Evolutionary conservation across 2,329 filamentous ascomycete species (phyloP).

Genomic region (Westerdykella aurantiaca): DNA sequence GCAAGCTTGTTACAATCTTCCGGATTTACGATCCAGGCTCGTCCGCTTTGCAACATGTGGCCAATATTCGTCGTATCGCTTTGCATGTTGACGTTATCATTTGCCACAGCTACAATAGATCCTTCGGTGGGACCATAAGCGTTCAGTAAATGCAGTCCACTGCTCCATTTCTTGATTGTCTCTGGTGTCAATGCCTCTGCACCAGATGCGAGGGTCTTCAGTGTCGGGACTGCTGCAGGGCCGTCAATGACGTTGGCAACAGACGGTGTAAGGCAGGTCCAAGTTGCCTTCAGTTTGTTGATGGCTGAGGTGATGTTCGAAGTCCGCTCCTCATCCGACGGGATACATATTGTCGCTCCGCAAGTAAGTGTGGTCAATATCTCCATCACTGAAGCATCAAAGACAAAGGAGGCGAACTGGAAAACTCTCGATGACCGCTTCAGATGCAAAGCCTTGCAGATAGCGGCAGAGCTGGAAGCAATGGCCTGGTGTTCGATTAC

Average conservation of each 20-base stretch:
- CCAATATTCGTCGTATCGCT: conserved; percentile 23
- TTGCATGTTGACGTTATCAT: conserved; percentile 17
- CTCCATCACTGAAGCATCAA: conserved; percentile 32
- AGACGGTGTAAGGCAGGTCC: conserved; percentile 32
- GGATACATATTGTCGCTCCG: conserved; percentile 32
- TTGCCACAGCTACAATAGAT: conserved; percentile 22
- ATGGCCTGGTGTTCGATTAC: conserved; percentile 28
- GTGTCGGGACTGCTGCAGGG: conserved; percentile 30
- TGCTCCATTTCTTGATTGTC: conserved; percentile 22
- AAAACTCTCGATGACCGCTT: conserved; percentile 25
- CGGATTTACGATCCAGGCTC: conserved; percentile 25
- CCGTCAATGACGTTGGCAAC: conserved; percentile 31
- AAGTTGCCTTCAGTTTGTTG: conserved; percentile 22
- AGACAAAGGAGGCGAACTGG: conserved; percentile 33
- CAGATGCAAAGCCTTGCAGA: conserved; percentile 25
- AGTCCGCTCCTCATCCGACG: conserved; percentile 38
- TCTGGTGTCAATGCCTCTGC: conserved; percentile 24
- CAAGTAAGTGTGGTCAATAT: conserved; percentile 27
- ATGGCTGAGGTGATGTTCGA: conserved; percentile 40
- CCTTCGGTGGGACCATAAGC: conserved; percentile 29
- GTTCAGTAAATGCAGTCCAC: conserved; percentile 22
- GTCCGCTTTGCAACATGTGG: conserved; percentile 15
- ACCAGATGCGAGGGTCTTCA: conserved; percentile 35
- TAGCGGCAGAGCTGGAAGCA: conserved; percentile 23
- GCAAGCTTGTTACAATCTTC: conserved; percentile 24